Evolutionary conservation across 2,329 filamentous ascomycete species (phyloP).

Genomic region (Fusarium oxysporum): DNA sequence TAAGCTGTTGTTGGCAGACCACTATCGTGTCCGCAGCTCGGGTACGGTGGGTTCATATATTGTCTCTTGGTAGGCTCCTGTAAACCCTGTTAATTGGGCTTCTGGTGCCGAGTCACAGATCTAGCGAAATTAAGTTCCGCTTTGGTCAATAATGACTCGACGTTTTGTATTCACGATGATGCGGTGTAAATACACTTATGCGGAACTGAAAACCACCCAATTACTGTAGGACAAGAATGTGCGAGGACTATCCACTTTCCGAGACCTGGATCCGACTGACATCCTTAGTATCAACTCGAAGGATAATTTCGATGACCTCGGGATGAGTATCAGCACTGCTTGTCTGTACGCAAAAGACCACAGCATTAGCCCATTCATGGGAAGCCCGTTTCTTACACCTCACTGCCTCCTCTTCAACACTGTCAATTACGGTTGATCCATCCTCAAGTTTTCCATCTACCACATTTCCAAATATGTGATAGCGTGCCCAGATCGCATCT

Average conservation of each 20-base stretch:
- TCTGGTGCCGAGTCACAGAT: too few species aligned
- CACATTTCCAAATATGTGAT: neutral
- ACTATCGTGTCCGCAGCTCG: too few species aligned
- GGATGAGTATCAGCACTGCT: neutral
- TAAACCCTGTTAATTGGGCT: too few species aligned
- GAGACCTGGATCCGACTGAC: neutral
- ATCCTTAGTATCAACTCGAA: neutral
- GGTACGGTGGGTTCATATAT: too few species aligned
- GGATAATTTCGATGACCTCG: neutral
- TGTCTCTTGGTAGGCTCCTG: too few species aligned
- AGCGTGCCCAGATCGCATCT: neutral
- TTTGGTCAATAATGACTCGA: too few species aligned
- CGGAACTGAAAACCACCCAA: too few species aligned
- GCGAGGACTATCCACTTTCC: neutral
- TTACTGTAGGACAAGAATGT: too few species aligned
- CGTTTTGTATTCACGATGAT: too few species aligned
- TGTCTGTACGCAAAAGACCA: neutral
- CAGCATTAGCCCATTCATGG: neutral
- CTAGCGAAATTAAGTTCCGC: too few species aligned
- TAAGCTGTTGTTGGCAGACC: too few species aligned
- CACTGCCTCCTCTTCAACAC: neutral
- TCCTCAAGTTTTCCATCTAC: neutral
- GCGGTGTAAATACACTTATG: too few species aligned
- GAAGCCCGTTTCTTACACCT: neutral
- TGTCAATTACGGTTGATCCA: neutral